Conservation (phyloP, 1,284 basidiomycete species). For the Boletellus dicymbophilus region DNA sequence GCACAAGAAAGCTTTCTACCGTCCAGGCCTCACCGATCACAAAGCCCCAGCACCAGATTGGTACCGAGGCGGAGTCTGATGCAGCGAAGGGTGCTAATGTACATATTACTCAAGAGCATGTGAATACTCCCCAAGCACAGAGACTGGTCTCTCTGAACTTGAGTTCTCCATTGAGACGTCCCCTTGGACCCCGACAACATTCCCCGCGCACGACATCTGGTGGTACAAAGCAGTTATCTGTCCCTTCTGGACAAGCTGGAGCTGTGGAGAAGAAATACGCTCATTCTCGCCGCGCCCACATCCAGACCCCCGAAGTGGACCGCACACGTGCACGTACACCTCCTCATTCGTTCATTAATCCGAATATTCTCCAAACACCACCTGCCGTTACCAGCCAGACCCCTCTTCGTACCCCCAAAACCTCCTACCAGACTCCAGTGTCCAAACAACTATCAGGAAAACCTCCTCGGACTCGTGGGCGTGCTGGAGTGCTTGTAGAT, state of each 20-base stretch:
- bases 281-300: background rate
- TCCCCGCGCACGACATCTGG: slow-evolving; percentile 10
- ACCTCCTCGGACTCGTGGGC: slow-evolving; percentile 26
- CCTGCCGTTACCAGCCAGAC: background rate
- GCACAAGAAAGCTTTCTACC: slow-evolving; percentile 28
- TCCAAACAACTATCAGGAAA: slow-evolving; percentile 30
- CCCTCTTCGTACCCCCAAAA: slow-evolving; percentile 7
- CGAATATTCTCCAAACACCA: slow-evolving; percentile 4
- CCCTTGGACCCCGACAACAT: slow-evolving; percentile 23
- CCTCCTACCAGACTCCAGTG: slow-evolving; percentile 2
- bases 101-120: background rate
- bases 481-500: slow-evolving; percentile 26
- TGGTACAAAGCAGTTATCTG: background rate
- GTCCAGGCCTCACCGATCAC: slow-evolving; percentile 33
- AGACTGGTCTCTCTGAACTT: slow-evolving; percentile 15
- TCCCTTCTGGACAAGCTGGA: background rate
- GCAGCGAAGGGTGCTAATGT: background rate
- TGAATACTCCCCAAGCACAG: background rate
- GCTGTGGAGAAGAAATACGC: slow-evolving; percentile 5
- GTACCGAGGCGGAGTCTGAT: slow-evolving; percentile 4
- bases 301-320: slow-evolving; percentile 6
- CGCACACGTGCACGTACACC: background rate
- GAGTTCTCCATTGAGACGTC: slow-evolving; percentile 18
- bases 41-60: slow-evolving; percentile 13
- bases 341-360: background rate